phyloP scores from a whole-genome alignment of 2,329 filamentous ascomycete genomes.

The Fusarium sterilihyphosum region DNA sequence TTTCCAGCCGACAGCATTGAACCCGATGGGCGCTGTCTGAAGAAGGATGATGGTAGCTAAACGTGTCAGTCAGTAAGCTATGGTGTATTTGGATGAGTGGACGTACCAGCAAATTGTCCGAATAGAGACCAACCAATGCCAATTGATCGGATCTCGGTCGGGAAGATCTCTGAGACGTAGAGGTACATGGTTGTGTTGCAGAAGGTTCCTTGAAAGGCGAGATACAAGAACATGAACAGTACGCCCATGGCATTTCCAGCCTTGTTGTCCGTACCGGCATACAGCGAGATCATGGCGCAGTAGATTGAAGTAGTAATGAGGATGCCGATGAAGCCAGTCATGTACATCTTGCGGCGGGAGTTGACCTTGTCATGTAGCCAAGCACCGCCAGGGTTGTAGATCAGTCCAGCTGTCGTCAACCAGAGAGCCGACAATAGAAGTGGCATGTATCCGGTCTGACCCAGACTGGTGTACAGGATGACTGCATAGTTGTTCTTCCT shows the following conservation, averaged over 20 bases:
- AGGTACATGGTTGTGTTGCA: slow-evolving; percentile 54
- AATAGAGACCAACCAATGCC: slow-evolving; percentile 63
- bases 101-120: slow-evolving; percentile 56
- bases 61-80: too few species aligned
- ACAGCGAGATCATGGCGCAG: slow-evolving; percentile 50
- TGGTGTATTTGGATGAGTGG: too few species aligned
- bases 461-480: slow-evolving; percentile 52
- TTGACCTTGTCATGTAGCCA: slow-evolving; percentile 60
- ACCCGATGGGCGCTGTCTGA: slow-evolving; percentile 51
- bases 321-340: slow-evolving; percentile 53
- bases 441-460: slow-evolving; percentile 53
- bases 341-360: slow-evolving; percentile 57
- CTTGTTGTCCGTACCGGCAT: slow-evolving; percentile 49
- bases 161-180: slow-evolving; percentile 52
- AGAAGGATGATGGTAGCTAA: slow-evolving; percentile 56
- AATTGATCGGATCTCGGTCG: slow-evolving; percentile 60
- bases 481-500: slow-evolving; percentile 55
- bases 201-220: slow-evolving; percentile 59
- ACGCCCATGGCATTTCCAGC: slow-evolving; percentile 53
- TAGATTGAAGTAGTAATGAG: slow-evolving; percentile 49
- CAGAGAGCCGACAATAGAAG: slow-evolving; percentile 52
- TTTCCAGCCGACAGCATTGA: slow-evolving; percentile 59
- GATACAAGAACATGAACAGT: slow-evolving; percentile 58
- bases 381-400: slow-evolving; percentile 59
- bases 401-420: slow-evolving; percentile 58